Conservation (phyloP, 1,139 yeast genomes). For the Suhomyces bokatorum region DNA sequence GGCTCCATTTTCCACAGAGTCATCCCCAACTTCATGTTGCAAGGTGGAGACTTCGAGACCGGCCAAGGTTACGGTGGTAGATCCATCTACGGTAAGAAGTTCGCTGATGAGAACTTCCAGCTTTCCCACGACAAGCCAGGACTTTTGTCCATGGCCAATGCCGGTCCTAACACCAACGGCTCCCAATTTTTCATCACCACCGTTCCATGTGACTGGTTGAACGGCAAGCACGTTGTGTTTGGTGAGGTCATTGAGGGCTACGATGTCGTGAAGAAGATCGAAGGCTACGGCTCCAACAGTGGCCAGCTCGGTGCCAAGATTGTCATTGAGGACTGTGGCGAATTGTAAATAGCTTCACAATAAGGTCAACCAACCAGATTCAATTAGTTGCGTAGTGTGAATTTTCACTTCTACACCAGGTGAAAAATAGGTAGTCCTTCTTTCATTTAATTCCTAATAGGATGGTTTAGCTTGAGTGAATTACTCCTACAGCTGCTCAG, state of each 20-base stretch:
- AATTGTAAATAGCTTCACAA: slow-evolving; percentile 14
- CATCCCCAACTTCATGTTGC: slow-evolving; percentile 46
- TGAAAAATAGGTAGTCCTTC: background rate
- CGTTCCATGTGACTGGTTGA: slow-evolving; percentile 46
- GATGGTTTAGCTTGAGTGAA: background rate
- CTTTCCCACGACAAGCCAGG: slow-evolving; percentile 39
- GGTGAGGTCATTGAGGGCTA: slow-evolving; percentile 44
- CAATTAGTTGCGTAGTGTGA: too few relatives aligned
- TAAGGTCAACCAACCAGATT: too few relatives aligned
- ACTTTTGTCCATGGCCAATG: slow-evolving; percentile 45
- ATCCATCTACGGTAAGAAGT: slow-evolving; percentile 41
- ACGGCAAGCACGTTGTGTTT: slow-evolving; percentile 44
- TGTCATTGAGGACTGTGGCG: slow-evolving; percentile 44
- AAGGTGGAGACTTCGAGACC: slow-evolving; percentile 46
- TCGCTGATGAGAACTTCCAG: slow-evolving; percentile 40
- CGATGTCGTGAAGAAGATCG: slow-evolving; percentile 42
- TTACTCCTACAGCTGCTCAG: background rate
- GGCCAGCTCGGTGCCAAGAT: slow-evolving; percentile 32
- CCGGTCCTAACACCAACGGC: slow-evolving; percentile 46
- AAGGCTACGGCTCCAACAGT: slow-evolving; percentile 32
- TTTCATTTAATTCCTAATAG: too few relatives aligned
- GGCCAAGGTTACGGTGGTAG: slow-evolving; percentile 45
- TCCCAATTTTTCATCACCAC: slow-evolving; percentile 47
- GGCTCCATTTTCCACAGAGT: slow-evolving; percentile 60
- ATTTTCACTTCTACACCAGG: too few relatives aligned